phyloP scores from a whole-genome alignment of 148 eudicot species.

The Rhododendron williamsianum region DNA sequence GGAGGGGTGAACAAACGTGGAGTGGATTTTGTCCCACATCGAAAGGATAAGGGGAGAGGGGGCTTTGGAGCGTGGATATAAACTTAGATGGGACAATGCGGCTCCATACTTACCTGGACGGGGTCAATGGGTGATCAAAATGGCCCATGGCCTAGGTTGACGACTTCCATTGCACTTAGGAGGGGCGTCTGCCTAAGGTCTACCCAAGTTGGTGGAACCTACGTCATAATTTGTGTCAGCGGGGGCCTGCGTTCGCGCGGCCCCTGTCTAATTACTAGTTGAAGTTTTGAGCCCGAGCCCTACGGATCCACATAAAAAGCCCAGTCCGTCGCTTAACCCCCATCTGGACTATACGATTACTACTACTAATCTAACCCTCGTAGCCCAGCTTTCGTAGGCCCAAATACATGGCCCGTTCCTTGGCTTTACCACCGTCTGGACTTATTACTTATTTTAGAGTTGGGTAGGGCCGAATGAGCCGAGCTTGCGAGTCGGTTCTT shows the following conservation, averaged over 20 bases:
- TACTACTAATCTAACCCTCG: no score
- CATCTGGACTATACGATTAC: no score
- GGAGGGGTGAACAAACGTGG: no score
- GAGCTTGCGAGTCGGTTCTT: no score
- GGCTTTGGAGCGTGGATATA: not conserved
- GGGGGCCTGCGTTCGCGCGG: conserved; percentile 75
- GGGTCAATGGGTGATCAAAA: conserved; percentile 64
- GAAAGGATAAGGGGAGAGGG: not conserved
- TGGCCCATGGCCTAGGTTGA: conserved; percentile 52
- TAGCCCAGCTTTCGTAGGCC: no score
- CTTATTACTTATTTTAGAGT: no score
- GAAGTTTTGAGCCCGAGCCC: no score
- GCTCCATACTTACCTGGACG: conserved; percentile 69
- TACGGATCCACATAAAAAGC: no score
- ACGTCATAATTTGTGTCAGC: conserved; percentile 53
- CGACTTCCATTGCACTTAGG: conserved; percentile 57
- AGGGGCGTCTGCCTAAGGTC: conserved; percentile 22
- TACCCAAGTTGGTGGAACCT: conserved; percentile 36
- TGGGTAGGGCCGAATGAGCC: no score
- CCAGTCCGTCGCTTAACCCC: no score
- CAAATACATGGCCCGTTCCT: no score
- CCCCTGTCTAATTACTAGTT: conserved; percentile 13
- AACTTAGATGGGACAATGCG: conserved; percentile 25
- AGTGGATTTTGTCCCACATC: not conserved
- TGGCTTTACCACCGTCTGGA: no score